phyloP scores from a whole-genome alignment of 257 asterid genomes.

The Nicotiana tabacum region DNA sequence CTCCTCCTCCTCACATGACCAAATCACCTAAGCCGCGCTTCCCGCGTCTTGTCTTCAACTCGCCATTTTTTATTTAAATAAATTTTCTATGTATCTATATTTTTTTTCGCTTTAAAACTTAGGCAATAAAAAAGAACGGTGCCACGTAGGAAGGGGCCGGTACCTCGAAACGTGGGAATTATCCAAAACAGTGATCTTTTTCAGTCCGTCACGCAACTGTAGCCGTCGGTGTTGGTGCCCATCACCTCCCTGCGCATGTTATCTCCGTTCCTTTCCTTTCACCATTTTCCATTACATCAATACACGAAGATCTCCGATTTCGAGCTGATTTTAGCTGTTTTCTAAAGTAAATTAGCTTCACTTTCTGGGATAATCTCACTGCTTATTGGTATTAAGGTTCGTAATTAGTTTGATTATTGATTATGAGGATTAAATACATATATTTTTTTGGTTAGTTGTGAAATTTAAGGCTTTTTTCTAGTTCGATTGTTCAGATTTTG shows the following conservation, averaged over 20 bases:
- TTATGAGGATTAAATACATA: neutral
- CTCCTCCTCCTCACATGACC: too few species aligned
- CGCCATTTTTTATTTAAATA: too few species aligned
- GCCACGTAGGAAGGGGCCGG: neutral
- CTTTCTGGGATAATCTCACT: neutral
- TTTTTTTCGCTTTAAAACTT: too few species aligned
- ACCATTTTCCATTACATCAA: neutral
- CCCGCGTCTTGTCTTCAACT: too few species aligned
- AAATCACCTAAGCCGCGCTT: too few species aligned
- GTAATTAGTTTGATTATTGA: neutral
- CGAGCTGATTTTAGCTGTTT: neutral
- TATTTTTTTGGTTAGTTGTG: neutral
- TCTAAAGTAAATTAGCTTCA: neutral
- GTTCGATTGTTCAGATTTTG: neutral
- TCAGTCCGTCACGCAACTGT: constrained; percentile 3
- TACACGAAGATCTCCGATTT: neutral
- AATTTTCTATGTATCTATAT: too few species aligned
- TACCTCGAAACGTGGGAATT: constrained; percentile 1
- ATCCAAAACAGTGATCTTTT: constrained; percentile 10
- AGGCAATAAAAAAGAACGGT: neutral
- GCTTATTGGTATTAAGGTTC: neutral
- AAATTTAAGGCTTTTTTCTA: neutral
- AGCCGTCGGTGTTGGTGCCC: constrained; percentile 4
- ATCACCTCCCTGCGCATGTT: neutral
- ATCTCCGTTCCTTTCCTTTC: neutral